Conservation (phyloP, 441 rosid species). For the Croton setiger region DNA sequence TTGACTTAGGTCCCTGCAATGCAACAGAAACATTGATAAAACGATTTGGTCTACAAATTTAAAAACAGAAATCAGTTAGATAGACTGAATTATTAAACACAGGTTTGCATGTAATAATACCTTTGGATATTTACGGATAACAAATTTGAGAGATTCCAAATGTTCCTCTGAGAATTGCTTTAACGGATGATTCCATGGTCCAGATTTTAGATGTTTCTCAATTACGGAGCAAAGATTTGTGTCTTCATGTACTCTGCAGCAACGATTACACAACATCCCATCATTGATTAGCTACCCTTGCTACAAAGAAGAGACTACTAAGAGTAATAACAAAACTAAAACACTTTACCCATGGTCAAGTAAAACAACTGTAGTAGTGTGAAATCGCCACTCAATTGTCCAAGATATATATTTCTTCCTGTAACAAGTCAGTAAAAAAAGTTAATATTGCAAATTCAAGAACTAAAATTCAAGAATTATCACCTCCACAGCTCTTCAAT, state of each 20-base stretch:
- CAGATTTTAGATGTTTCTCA: constrained; percentile 63
- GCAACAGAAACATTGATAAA: constrained; percentile 3
- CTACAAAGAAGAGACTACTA: not conserved
- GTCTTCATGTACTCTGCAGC: constrained; percentile 64
- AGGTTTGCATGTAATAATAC: constrained; percentile 26
- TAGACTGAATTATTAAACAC: not conserved
- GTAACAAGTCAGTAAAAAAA: constrained; percentile 20
- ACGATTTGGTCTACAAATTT: not conserved
- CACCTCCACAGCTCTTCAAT: not conserved
- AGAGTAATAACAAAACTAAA: not conserved
- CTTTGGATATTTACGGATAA: constrained; percentile 56
- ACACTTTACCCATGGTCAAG: constrained; percentile 59
- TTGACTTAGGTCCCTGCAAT: constrained; percentile 61
- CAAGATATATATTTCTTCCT: constrained; percentile 67
- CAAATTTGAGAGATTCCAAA: constrained; percentile 55
- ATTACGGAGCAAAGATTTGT: constrained; percentile 45
- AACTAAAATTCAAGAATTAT: not conserved
- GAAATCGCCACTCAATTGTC: constrained; percentile 94
- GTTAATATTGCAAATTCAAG: not conserved
- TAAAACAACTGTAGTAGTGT: constrained; percentile 54
- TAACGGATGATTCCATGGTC: constrained; percentile 68
- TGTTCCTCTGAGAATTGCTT: constrained; percentile 56
- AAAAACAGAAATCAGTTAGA: not conserved
- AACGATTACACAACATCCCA: not conserved
- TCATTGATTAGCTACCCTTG: not conserved